A percentile compares a stretch with the other conserved stretches of the same genome.
Conservation (phyloP, 768 basidiomycete species). For the Coprinopsis marcescibilis region DNA sequence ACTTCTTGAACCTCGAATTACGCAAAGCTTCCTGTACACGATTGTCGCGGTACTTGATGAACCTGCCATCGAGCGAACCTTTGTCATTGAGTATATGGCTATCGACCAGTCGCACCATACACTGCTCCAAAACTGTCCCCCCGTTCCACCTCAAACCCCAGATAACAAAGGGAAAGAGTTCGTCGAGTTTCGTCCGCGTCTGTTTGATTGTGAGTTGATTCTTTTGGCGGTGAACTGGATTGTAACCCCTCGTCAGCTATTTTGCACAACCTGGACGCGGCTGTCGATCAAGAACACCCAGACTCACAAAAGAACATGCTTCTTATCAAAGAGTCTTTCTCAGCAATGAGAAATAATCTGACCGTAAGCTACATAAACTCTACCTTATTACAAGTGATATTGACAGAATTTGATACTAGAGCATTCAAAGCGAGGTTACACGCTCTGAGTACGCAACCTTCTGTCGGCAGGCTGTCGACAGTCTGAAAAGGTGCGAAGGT, state of each 20-base stretch:
- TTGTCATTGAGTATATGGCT: background rate
- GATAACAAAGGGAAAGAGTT: background rate
- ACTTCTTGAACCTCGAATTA: background rate
- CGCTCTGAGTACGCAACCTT: background rate
- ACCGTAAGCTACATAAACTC: background rate
- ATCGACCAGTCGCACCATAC: constrained; percentile 8
- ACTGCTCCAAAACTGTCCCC: constrained; percentile 1
- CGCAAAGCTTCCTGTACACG: background rate
- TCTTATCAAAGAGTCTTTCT: background rate
- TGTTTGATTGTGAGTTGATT: constrained; percentile 3
- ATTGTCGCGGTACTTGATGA: background rate
- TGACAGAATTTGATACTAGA: background rate
- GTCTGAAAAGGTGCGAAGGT: background rate
- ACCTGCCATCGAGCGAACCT: background rate
- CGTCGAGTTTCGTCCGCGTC: background rate
- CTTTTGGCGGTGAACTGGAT: background rate
- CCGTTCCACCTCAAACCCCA: background rate
- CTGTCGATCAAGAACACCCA: background rate
- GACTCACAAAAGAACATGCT: background rate
- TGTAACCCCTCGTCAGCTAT: background rate
- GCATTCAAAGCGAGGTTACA: background rate
- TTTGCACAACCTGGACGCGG: background rate
- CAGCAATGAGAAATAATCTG: constrained; percentile 2
- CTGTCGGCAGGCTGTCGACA: background rate
- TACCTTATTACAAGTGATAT: no score